phyloP scores from a whole-genome alignment of 129 eudicot genomes.

The Centaurea solstitialis region DNA sequence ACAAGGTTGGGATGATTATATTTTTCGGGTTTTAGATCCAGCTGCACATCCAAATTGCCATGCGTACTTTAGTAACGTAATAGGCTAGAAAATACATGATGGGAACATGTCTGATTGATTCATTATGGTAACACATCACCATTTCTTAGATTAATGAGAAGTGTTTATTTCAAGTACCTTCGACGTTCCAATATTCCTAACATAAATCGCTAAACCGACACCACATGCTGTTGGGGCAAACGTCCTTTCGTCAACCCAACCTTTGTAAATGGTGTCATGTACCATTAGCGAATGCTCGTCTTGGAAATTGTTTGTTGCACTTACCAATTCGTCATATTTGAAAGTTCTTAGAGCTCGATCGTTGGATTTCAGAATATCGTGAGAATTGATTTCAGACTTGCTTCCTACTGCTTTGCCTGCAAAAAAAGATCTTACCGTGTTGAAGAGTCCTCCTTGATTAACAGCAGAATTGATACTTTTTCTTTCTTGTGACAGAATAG shows the following conservation, averaged over 20 bases:
- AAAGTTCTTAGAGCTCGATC: neutral
- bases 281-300: neutral
- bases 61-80: neutral
- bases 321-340: slow-evolving; percentile 20
- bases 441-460: slow-evolving; percentile 14
- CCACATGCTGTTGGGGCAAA: slow-evolving; percentile 28
- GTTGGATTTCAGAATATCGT: neutral
- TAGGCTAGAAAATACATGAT: neutral
- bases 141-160: neutral
- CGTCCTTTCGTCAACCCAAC: slow-evolving; percentile 35
- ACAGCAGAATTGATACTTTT: neutral
- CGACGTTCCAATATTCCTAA: neutral
- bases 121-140: neutral
- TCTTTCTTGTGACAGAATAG: slow-evolving; percentile 18
- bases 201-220: slow-evolving; percentile 24
- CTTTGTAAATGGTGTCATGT: slow-evolving; percentile 14
- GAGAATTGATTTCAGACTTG: neutral
- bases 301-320: slow-evolving; percentile 27
- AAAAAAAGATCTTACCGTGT: slow-evolving; percentile 11
- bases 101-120: neutral
- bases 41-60: slow-evolving; percentile 16
- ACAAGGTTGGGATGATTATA: slow-evolving; percentile 18
- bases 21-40: slow-evolving; percentile 13
- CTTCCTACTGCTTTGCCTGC: neutral
- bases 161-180: slow-evolving; percentile 13